Base-by-base conservation (phyloP, 108 stramenopile species). In the Pseudonitzschia multistriata region DNA sequence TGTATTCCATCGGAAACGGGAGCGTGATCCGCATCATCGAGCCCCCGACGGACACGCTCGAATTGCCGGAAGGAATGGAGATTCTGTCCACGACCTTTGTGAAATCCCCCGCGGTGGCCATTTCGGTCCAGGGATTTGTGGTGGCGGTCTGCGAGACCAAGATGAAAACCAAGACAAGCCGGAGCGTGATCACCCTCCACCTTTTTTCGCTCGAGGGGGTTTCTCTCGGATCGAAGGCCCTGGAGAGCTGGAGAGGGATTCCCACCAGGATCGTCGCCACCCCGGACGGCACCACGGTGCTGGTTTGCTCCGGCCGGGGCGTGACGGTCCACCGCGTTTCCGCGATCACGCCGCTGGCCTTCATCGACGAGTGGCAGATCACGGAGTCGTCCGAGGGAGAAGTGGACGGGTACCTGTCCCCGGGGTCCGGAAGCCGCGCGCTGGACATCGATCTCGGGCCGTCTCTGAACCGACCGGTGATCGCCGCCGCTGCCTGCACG, bases 391-490 rank as follows among this genome's bases (percentile, higher is more conserved):
- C 82, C n/a, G 86, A 81, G 29, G n/a, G n/a, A n/a, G 36, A 83
- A 13, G 76, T 72, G 13, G 24, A 33, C 21, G 55, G 59, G 15
- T 24, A 54, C 27, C 62, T 71, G 24, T 30, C 49, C 7, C 24
- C 24, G 21, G 2, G 22, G 50, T 45, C 42, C 17, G 56, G 79
- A 1, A 73, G 83, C 4, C 73, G 65, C 17, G 83, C 82, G 11
- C 80, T 70, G 27, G 95, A 96, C 72, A 61, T 92, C n/a, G 95
- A 96, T 67, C 87, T 96, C 36, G 92, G 95, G 22, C 95, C 95
- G 30, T 88, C 87, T 3, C 39, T 87, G 37, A 82, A 82, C 62
- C 80, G 94, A n/a, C 95, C 95, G 4, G 88, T 93, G 10, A 84
- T 92, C 21, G 90, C 86, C 21, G 95, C 91, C 19, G 90, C 91